These are phyloP conservation scores for Talaromyces sp. DNA, from an alignment of 2,329 filamentous ascomycete genomes.

Conservation along the genomic window DNA sequence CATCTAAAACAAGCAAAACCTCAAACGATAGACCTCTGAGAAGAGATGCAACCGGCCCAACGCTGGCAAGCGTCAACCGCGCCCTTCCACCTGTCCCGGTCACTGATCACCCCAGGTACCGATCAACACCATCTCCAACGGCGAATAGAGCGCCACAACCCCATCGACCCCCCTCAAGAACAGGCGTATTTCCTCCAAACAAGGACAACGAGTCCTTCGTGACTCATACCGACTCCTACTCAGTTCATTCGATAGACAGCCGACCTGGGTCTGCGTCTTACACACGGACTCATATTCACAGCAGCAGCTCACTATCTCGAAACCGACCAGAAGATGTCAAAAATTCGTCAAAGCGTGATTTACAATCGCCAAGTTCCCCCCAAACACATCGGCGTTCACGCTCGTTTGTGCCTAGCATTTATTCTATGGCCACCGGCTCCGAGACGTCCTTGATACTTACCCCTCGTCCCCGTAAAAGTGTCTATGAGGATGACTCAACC, in stretches of 20 bases:
- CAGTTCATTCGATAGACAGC: conserved; percentile 33
- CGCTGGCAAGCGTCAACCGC: conserved; percentile 27
- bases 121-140: conserved; percentile 26
- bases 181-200: conserved; percentile 37
- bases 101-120: conserved; percentile 24
- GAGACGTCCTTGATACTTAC: conserved; percentile 46
- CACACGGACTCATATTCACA: conserved; percentile 41
- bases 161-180: conserved; percentile 22
- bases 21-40: conserved; percentile 22
- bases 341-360: conserved; percentile 30
- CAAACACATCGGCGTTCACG: conserved; percentile 33
- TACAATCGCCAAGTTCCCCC: conserved; percentile 28
- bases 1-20: conserved; percentile 21
- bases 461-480: conserved; percentile 40
- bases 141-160: conserved; percentile 18
- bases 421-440: conserved; percentile 45
- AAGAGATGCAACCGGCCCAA: conserved; percentile 20
- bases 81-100: conserved; percentile 28
- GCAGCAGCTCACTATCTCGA: conserved; percentile 42
- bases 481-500: conserved; percentile 46
- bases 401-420: conserved; percentile 45
- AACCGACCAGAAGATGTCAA: conserved; percentile 42
- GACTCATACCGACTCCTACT: conserved; percentile 43
- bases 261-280: conserved; percentile 39
- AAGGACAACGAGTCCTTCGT: conserved; percentile 40